Percentiles rank a stretch among this genome's conserved stretches.
Evolutionary conservation across 768 basidiomycete species (phyloP).

Genomic region (Rhizopogon rudus): DNA sequence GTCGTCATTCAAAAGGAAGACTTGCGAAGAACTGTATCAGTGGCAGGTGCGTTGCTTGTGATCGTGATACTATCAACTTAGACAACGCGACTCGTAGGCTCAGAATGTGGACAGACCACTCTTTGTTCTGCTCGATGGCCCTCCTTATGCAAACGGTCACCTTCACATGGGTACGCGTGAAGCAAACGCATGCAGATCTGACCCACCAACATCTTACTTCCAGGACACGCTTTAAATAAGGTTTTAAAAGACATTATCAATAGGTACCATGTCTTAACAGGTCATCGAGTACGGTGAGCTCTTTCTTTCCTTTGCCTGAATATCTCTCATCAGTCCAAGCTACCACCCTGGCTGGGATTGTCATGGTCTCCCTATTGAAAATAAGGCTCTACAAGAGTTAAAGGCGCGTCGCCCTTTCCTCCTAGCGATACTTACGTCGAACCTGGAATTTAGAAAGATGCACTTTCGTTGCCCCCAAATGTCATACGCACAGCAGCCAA

Average conservation of each 20-base stretch:
- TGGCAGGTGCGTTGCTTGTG: conserved; percentile 58
- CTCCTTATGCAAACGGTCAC: conserved; percentile 96
- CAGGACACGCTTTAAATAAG: conserved; percentile 96
- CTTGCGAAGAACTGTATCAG: conserved; percentile 69
- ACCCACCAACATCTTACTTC: neutral
- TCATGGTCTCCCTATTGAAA: conserved; percentile 95
- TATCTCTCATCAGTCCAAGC: conserved; percentile 35
- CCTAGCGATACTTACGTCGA: neutral
- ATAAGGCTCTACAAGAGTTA: conserved; percentile 80
- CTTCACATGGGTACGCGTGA: conserved; percentile 78
- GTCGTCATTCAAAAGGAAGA: conserved; percentile 49
- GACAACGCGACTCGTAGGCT: conserved; percentile 37
- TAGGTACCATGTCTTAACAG: conserved; percentile 76
- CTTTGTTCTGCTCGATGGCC: conserved; percentile 93
- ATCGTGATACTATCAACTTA: neutral
- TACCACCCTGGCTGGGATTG: conserved; percentile 98
- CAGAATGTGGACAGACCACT: conserved; percentile 58
- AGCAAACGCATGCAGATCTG: neutral
- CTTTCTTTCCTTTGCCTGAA: neutral
- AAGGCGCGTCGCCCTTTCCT: conserved; percentile 39
- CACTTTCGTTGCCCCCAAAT: conserved; percentile 48
- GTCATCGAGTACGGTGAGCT: conserved; percentile 76
- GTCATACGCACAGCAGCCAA: conserved; percentile 69
- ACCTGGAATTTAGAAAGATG: conserved; percentile 41
- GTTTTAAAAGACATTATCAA: conserved; percentile 95